Evolutionary conservation across 441 rosid genomes (phyloP).

Genomic region (Syzygium malaccense): DNA sequence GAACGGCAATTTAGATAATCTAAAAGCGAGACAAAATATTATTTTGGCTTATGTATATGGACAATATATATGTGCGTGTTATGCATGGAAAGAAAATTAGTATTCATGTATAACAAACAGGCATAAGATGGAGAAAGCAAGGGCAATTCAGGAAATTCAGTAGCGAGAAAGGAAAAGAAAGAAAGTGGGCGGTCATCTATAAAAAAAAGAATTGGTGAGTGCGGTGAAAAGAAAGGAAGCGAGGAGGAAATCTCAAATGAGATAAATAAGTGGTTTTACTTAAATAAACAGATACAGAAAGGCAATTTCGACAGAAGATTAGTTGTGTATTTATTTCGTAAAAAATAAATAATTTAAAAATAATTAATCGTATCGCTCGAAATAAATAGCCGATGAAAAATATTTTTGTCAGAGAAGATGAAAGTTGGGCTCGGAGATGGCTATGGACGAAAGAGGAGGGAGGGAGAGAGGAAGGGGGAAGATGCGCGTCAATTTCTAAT

Average conservation of each 20-base stretch:
- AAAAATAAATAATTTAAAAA: too few relatives aligned
- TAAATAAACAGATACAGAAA: accelerated
- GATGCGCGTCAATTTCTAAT: background rate
- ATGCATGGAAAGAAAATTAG: background rate
- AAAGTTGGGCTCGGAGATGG: background rate
- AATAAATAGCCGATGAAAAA: too few relatives aligned
- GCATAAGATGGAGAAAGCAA: background rate
- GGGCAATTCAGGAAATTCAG: background rate
- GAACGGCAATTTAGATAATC: background rate
- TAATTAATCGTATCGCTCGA: too few relatives aligned
- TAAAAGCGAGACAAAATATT: background rate
- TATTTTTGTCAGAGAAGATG: accelerated
- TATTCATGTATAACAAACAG: background rate
- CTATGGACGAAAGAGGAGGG: accelerated
- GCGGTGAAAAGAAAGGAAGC: background rate
- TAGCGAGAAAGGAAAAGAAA: background rate
- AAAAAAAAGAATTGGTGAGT: background rate
- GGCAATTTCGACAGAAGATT: accelerated
- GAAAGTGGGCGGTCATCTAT: background rate
- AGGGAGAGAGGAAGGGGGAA: background rate
- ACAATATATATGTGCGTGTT: background rate
- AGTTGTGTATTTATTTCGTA: accelerated
- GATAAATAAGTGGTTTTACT: background rate
- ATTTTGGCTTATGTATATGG: background rate
- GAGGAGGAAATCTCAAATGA: background rate